Evolutionary conservation across 805 yeast genomes (phyloP).

Genomic region (Metschnikowia cubensis): DNA sequence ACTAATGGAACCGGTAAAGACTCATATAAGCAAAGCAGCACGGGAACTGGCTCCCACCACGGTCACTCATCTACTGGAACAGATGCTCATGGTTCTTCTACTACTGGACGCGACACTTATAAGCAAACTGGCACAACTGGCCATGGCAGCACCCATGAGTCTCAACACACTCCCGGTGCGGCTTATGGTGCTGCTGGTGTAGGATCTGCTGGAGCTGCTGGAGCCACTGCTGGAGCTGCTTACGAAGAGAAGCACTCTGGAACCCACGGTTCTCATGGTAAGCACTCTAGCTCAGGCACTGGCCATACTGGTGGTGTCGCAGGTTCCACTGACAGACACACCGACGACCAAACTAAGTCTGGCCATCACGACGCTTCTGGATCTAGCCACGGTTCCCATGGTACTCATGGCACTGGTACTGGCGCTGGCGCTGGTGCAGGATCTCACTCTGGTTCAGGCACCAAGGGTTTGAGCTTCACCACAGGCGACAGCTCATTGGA

Average conservation of each 20-base stretch:
- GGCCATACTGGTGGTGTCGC: slow-evolving; percentile 6
- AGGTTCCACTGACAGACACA: not conserved
- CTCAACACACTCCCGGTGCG: slow-evolving; percentile 8
- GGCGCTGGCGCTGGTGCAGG: slow-evolving; percentile 7
- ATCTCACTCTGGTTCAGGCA: slow-evolving; percentile 1
- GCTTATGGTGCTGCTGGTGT: slow-evolving; percentile 15
- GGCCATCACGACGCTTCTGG: slow-evolving; percentile 11
- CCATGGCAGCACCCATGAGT: not conserved
- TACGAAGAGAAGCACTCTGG: slow-evolving; percentile 10
- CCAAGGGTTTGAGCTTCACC: slow-evolving; percentile 20
- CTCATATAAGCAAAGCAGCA: slow-evolving; percentile 13
- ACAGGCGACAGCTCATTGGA: slow-evolving; percentile 38
- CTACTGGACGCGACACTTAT: slow-evolving; percentile 5
- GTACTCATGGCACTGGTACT: slow-evolving; percentile 1
- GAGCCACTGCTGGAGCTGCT: slow-evolving; percentile 14
- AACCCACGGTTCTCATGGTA: not conserved
- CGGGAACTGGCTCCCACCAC: slow-evolving; percentile 14
- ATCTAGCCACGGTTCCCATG: slow-evolving; percentile 13
- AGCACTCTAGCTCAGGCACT: slow-evolving; percentile 3
- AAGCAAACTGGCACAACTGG: not conserved
- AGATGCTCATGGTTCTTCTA: slow-evolving; percentile 4
- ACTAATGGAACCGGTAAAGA: slow-evolving; percentile 17
- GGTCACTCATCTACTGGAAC: slow-evolving; percentile 13
- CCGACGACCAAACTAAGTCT: slow-evolving; percentile 3
- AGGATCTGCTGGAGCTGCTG: slow-evolving; percentile 9